phyloP scores from a whole-genome alignment of 345 rosid genomes.

The Angophora floribunda region DNA sequence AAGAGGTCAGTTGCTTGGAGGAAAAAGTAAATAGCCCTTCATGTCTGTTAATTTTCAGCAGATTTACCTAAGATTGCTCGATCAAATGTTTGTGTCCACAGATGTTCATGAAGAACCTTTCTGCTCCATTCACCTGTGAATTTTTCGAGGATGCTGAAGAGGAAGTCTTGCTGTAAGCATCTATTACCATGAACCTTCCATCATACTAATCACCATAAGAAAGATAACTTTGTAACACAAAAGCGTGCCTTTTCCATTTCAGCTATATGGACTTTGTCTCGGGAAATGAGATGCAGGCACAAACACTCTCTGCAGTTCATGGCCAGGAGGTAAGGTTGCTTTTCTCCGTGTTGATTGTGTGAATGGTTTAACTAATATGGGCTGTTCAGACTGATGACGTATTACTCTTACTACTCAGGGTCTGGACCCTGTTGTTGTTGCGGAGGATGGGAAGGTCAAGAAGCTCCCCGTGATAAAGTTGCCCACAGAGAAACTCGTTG shows the following conservation, averaged over 20 bases:
- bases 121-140: conserved; percentile 96
- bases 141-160: conserved; percentile 84
- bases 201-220: no score
- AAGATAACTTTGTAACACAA: no score
- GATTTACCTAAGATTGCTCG: neutral
- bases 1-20: conserved; percentile 47
- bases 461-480: conserved; percentile 59
- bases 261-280: conserved; percentile 88
- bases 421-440: conserved; percentile 89
- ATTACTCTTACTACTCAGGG: conserved; percentile 93
- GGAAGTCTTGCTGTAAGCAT: conserved; percentile 64
- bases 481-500: conserved; percentile 85
- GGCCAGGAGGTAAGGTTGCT: conserved; percentile 72
- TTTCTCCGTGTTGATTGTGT: neutral
- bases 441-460: conserved; percentile 88
- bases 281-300: conserved; percentile 91
- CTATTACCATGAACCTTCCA: neutral
- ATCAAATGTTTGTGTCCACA: conserved; percentile 13
- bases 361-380: neutral
- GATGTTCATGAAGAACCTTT: conserved; percentile 84
- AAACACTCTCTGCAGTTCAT: conserved; percentile 77
- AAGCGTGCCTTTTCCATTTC: neutral
- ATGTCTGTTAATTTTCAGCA: neutral
- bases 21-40: neutral
- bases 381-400: conserved; percentile 60